These are phyloP conservation scores for Mesembryanthemum crystallinum DNA, from an alignment of 148 eudicot genomes.

Conservation along the genomic window DNA sequence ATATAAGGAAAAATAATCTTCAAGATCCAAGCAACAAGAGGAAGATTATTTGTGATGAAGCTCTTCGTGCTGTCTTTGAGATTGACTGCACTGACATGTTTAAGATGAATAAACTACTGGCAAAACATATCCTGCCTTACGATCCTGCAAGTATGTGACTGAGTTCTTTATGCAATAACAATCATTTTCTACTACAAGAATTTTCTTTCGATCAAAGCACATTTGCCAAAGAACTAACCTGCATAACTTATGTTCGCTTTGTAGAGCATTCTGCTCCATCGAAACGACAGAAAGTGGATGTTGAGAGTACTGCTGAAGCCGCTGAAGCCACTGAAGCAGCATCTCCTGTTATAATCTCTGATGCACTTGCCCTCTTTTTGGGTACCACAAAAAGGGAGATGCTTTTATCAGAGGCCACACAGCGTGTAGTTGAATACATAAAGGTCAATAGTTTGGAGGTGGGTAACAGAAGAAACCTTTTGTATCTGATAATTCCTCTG, in stretches of 20 bases:
- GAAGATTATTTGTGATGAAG: slow-evolving; percentile 64
- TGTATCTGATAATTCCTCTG: neutral
- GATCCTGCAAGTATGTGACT: slow-evolving; percentile 47
- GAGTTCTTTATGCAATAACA: neutral
- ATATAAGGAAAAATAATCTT: slow-evolving; percentile 25
- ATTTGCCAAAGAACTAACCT: neutral
- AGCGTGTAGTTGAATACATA: slow-evolving; percentile 58
- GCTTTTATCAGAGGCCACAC: slow-evolving; percentile 54
- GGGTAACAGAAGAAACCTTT: neutral
- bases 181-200: neutral
- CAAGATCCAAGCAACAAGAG: slow-evolving; percentile 33
- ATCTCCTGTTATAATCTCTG: slow-evolving; percentile 48
- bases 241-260: neutral
- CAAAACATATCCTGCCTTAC: slow-evolving; percentile 59
- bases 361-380: slow-evolving; percentile 58
- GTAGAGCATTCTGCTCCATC: slow-evolving; percentile 46
- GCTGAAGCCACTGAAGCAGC: slow-evolving; percentile 27
- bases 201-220: neutral
- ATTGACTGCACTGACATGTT: slow-evolving; percentile 67
- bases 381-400: slow-evolving; percentile 60
- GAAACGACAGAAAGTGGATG: slow-evolving; percentile 46
- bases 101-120: slow-evolving; percentile 67
- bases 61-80: slow-evolving; percentile 57
- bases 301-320: slow-evolving; percentile 35
- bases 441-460: slow-evolving; percentile 65